Base-by-base conservation (phyloP, 805 yeast genomes). In the Komagataella populi region DNA sequence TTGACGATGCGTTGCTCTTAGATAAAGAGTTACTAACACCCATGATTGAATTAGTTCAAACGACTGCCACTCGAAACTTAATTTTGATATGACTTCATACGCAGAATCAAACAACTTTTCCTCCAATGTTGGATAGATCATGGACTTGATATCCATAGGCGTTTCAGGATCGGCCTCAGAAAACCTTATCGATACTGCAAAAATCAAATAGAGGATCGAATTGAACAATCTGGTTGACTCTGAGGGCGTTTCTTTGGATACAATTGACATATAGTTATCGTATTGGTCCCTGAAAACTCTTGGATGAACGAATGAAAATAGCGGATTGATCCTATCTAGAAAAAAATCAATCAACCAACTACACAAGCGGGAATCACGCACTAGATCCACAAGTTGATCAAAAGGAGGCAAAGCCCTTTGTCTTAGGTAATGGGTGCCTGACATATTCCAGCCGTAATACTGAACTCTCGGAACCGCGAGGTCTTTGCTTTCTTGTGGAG, bases 41-140 rank as follows among this genome's bases (percentile, higher is more conserved):
- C 79, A 76, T 14, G 72, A 68, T 57, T 76, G 81, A 23, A 76
- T 68, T 49, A 76, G 59, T 57, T 76, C 81, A 47, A 71, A 65
- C 6, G 76, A 70, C 55, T 74, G 77, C 78, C 78, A 76, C 56
- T 76, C 78, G 56, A 73, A 72, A 6, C 73, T 61, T 48, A 76
- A 59, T 44, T 65, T 68, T 46, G 65, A 60, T 14, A 73, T 57
- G 10, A 72, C 68, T 10, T 62, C 61, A 59, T 68, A 64, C 1
- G 70, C 68, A 46, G 67, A 66, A 50, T 67, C 67, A 55, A 76
- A 76, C 23, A 76, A 61, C 22, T 56, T 44, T 50, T 73, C 77
- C 55, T 76, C 80, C 7, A 71, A 55, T 2, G 55, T 6, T 24
- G 36, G 36, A 3, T 24, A 24, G 36, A 24, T 24, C 36, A 8